These are phyloP conservation scores for Lanmaoa pseudosensibilis DNA, from an alignment of 768 basidiomycete genomes.

Conservation along the genomic window DNA sequence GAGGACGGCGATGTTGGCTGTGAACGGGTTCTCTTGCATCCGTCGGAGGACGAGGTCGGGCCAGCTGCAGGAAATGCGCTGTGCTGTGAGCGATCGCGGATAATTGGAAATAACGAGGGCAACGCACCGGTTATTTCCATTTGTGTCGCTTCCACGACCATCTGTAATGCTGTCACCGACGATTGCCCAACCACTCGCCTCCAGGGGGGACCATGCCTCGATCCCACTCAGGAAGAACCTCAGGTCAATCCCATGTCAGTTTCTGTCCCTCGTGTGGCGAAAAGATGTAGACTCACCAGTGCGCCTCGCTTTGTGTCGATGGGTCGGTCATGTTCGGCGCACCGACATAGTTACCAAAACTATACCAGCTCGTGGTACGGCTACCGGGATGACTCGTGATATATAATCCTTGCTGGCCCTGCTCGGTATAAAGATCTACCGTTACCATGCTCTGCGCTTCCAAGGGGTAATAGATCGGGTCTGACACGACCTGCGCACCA, in stretches of 20 bases:
- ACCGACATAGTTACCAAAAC: too few relatives aligned
- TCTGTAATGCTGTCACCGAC: conserved; percentile 6
- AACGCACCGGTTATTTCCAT: conserved; percentile 3
- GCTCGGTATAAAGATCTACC: neutral
- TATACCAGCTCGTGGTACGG: too few relatives aligned
- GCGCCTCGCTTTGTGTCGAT: neutral
- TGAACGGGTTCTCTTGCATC: neutral
- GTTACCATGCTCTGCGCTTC: neutral
- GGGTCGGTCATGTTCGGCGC: too few relatives aligned
- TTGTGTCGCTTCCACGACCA: neutral
- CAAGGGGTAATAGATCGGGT: neutral
- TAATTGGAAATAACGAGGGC: neutral
- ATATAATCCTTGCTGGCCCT: too few relatives aligned
- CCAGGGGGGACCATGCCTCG: conserved; percentile 2
- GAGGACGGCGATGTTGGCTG: neutral
- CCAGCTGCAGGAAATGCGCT: neutral
- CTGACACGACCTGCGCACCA: too few relatives aligned
- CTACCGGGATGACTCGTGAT: too few relatives aligned
- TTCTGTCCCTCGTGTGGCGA: neutral
- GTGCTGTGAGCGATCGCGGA: neutral
- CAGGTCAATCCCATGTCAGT: conserved; percentile 6
- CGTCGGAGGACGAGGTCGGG: conserved; percentile 1
- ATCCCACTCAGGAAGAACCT: conserved; percentile 7
- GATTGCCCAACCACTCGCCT: neutral
- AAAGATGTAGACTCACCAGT: neutral